Evolutionary conservation across 116 monocot genomes (phyloP), one percentile per base, ranked within the genome.

Genomic region (Dioscorea cayenensis): DNA sequence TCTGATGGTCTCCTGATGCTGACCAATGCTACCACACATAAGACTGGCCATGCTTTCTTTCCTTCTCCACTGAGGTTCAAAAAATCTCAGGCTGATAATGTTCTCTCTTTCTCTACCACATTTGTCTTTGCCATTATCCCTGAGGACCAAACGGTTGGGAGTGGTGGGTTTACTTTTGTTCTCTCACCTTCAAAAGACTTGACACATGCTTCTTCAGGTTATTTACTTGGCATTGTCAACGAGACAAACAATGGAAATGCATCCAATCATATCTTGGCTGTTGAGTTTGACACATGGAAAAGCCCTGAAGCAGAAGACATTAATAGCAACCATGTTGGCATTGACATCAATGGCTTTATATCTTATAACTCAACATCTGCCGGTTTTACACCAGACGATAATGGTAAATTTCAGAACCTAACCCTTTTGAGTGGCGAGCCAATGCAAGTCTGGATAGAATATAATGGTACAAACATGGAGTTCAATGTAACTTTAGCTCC

Each of bases 201-300:
- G 70, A 61, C 78, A 25, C 9, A 9, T 0, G 70, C 78, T 60
- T 23, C 14, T n/a, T 48, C 70, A 2, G 71, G 18, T 20, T 61
- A 74, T 25, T 82, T 27, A 71, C 38, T 82, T 2, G 82, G 78
- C 19, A 36, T 82, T 4, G 49, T 82, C 77, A 82, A 71, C 37
- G 2, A 2, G 14, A 25, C 14, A 21, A 62, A 78, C 49, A 71
- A 75, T 14, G 82, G 78, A 14, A 75, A 67, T 51, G 5, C 70
- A 14, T 66, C 71, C 59, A 78, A 82, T 61, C 78, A 82, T 38
- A 51, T 78, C 11, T 60, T 82, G 20, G 82, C 78, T 19, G 25
- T 82, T 60, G 82, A 82, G 71, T 77, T 82, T 22, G 82, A 82
- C 66, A 82, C 78, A 14, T 38, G 71, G 3, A 13, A 70, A 8